Percentiles rank a stretch among this genome's conserved stretches.
phyloP scores from a whole-genome alignment of 2,329 filamentous ascomycete species.

The Claviceps sp. region DNA sequence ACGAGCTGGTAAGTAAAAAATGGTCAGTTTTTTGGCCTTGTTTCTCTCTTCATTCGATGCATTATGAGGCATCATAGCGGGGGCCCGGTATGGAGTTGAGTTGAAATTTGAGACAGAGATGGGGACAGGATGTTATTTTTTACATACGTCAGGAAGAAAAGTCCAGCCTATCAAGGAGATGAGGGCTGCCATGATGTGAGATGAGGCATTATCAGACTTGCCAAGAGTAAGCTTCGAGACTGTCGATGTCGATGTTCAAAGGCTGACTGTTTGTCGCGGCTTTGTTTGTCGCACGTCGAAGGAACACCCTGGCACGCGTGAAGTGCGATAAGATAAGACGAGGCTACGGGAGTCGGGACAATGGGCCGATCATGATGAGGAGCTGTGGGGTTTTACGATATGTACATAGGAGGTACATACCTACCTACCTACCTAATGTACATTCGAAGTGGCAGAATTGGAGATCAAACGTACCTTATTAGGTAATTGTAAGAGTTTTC shows the following conservation, averaged over 20 bases:
- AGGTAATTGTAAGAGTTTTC: too few relatives aligned
- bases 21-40: background rate
- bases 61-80: background rate
- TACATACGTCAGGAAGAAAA: constrained; percentile 39
- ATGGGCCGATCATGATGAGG: background rate
- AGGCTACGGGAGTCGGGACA: background rate
- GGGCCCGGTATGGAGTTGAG: background rate
- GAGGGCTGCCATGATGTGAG: constrained; percentile 32
- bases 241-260: background rate
- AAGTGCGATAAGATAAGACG: background rate
- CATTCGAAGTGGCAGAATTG: too few relatives aligned
- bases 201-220: constrained; percentile 7
- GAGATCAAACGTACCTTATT: too few relatives aligned
- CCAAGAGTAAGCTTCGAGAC: background rate
- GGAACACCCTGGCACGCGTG: background rate
- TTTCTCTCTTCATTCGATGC: background rate
- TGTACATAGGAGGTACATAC: too few relatives aligned
- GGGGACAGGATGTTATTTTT: constrained; percentile 1
- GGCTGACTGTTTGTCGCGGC: background rate
- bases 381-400: too few relatives aligned
- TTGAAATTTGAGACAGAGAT: background rate
- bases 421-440: too few relatives aligned
- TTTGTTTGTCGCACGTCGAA: background rate
- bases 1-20: constrained; percentile 53
- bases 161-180: constrained; percentile 43